A percentile compares a stretch with the other conserved stretches of the same genome.
These are phyloP conservation scores for Coemansia sp. DNA, from an alignment of 371 early-diverging fungal genomes.

Conservation along the genomic window DNA sequence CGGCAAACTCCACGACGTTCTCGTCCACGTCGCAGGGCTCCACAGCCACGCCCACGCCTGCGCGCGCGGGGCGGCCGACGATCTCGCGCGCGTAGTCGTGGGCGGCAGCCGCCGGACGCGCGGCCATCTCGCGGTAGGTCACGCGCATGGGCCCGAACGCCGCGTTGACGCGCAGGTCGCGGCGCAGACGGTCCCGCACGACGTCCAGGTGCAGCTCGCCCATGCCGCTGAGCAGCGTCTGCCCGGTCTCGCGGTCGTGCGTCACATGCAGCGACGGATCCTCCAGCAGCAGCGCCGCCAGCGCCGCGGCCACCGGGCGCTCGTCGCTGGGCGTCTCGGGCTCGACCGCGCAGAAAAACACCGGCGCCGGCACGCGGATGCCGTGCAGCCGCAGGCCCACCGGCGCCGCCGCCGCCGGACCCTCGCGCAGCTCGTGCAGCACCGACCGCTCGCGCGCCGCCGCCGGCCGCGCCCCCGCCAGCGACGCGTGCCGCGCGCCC, in stretches of 20 bases:
- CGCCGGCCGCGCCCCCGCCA: background rate
- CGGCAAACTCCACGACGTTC: constrained; percentile 23
- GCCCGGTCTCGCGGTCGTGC: constrained; percentile 84
- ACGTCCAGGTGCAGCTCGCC: constrained; percentile 96
- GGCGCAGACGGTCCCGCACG: constrained; percentile 75
- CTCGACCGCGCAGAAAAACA: constrained; percentile 86
- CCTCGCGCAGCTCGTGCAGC: background rate
- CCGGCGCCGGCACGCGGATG: constrained; percentile 86
- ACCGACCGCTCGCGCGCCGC: constrained; percentile 4
- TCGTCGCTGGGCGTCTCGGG: constrained; percentile 77
- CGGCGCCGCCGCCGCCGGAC: background rate
- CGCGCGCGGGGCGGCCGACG: constrained; percentile 68
- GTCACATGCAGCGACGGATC: constrained; percentile 85
- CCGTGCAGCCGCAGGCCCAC: constrained; percentile 58
- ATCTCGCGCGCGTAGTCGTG: constrained; percentile 67
- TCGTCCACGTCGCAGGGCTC: constrained; percentile 51
- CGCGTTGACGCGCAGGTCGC: constrained; percentile 77
- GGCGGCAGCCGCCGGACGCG: constrained; percentile 40
- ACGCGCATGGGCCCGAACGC: constrained; percentile 86
- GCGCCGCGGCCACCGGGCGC: constrained; percentile 70
- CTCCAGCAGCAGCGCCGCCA: constrained; percentile 75
- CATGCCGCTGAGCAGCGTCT: constrained; percentile 91
- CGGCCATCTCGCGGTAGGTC: constrained; percentile 82
- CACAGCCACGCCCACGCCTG: constrained; percentile 61
- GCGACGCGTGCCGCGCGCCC: constrained; percentile 33